phyloP scores from a whole-genome alignment of 176 grass and related monocot species.

The Poa annua region DNA sequence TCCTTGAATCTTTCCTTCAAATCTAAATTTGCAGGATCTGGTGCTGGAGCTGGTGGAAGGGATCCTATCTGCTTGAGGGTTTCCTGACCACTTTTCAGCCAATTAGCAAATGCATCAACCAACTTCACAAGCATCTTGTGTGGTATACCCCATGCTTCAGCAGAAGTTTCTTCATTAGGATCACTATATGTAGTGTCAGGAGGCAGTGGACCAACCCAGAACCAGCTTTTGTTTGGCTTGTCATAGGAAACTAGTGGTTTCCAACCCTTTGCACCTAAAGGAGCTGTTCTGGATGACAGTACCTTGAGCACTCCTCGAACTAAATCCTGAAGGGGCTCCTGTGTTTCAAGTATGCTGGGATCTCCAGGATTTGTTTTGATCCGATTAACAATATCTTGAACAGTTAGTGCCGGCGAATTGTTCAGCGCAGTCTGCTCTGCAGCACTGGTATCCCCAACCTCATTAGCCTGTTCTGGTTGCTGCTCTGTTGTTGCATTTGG shows the following conservation, averaged over 20 bases:
- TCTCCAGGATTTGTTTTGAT: slow-evolving; percentile 88
- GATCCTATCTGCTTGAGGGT: slow-evolving; percentile 98
- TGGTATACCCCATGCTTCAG: slow-evolving; percentile 96
- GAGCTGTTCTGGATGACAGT: slow-evolving; percentile 94
- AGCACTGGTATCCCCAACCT: slow-evolving; percentile 48
- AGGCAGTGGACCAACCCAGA: slow-evolving; percentile 72
- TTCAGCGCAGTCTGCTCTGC: slow-evolving; percentile 38
- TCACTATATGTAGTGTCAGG: slow-evolving; percentile 59
- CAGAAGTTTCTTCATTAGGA: slow-evolving; percentile 88
- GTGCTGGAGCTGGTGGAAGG: slow-evolving; percentile 79
- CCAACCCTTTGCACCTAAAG: slow-evolving; percentile 96
- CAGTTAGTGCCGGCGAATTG: slow-evolving; percentile 61
- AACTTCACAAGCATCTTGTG: slow-evolving; percentile 99
- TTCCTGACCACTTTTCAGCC: slow-evolving; percentile 98
- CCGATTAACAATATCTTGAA: slow-evolving; percentile 84
- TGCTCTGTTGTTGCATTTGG: slow-evolving; percentile 42
- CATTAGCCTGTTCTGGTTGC: slow-evolving; percentile 50
- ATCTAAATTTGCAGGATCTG: slow-evolving; percentile 80
- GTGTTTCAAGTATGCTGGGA: slow-evolving; percentile 95
- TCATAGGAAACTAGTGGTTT: slow-evolving; percentile 81
- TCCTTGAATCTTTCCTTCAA: slow-evolving; percentile 99
- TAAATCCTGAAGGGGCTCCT: slow-evolving; percentile 97
- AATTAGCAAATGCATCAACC: slow-evolving; percentile 99
- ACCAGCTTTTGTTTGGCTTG: slow-evolving; percentile 90
- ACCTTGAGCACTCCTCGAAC: slow-evolving; percentile 90